phyloP scores from a whole-genome alignment of 352 stramenopile genomes.

The Plasmopara halstedii region DNA sequence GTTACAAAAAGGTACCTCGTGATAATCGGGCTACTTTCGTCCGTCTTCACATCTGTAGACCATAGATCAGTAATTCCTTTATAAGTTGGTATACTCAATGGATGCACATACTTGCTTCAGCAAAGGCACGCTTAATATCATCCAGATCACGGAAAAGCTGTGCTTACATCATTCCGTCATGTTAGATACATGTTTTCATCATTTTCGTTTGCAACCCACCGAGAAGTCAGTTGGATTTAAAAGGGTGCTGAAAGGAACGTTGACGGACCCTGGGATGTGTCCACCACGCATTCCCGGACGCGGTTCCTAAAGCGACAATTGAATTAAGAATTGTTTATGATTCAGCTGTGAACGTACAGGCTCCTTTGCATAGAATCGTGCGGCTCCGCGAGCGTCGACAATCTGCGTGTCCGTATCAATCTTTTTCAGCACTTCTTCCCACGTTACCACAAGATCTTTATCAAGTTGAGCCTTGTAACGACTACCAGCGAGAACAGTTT shows the following conservation, averaged over 20 bases:
- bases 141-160: slow-evolving; percentile 66
- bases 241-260: slow-evolving; percentile 87
- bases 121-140: slow-evolving; percentile 76
- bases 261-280: slow-evolving; percentile 88
- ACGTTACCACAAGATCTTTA: slow-evolving; percentile 41
- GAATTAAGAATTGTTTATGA: not conserved
- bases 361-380: slow-evolving; percentile 84
- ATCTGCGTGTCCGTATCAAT: slow-evolving; percentile 70
- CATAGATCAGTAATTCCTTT: not conserved
- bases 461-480: slow-evolving; percentile 46
- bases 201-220: slow-evolving; percentile 21
- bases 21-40: slow-evolving; percentile 51
- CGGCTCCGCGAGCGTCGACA: slow-evolving; percentile 84
- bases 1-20: too few species aligned
- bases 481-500: slow-evolving; percentile 13
- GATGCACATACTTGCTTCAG: slow-evolving; percentile 40
- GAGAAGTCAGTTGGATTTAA: slow-evolving; percentile 81
- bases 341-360: slow-evolving; percentile 29
- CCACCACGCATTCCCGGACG: slow-evolving; percentile 85
- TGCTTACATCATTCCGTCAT: not conserved
- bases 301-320: slow-evolving; percentile 64
- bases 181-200: not conserved
- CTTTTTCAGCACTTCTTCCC: slow-evolving; percentile 54
- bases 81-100: not conserved
- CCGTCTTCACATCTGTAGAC: slow-evolving; percentile 34